A percentile compares a stretch with the other conserved stretches of the same genome.
These are phyloP conservation scores for Zoysia pacifica DNA, from an alignment of 176 grass and related monocot genomes.

Conservation along the genomic window DNA sequence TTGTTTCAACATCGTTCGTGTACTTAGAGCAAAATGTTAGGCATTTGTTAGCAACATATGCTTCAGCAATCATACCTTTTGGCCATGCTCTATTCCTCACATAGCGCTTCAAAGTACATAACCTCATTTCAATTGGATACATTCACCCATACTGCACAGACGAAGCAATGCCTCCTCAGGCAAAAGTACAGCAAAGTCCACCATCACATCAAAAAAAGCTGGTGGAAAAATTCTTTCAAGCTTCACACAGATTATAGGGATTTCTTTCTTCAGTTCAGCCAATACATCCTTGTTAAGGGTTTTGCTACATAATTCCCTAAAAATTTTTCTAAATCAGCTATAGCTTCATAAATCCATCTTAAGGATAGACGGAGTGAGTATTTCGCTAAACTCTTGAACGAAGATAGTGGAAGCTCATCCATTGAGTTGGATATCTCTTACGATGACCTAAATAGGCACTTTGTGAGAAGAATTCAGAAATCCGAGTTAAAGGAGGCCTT, in stretches of 20 bases:
- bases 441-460: too few species aligned
- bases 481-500: too few species aligned
- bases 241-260: constrained; percentile 25
- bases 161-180: neutral
- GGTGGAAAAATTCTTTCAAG: constrained; percentile 30
- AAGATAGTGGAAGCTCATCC: too few species aligned
- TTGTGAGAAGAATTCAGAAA: too few species aligned
- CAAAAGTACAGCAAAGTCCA: neutral
- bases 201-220: neutral
- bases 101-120: neutral
- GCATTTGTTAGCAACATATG: constrained; percentile 5
- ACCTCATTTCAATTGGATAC: neutral
- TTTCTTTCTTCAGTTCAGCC: neutral
- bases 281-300: too few species aligned
- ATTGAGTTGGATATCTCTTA: too few species aligned
- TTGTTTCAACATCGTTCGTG: constrained; percentile 16
- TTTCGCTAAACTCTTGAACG: too few species aligned
- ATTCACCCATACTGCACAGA: neutral
- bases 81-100: neutral
- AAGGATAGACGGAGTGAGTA: too few species aligned
- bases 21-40: constrained; percentile 29
- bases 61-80: constrained; percentile 13
- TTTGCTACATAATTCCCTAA: neutral
- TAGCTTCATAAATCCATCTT: too few species aligned
- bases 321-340: neutral